Evolutionary conservation across 1,284 basidiomycete species (phyloP).

Genomic region (Marasmius fiardii): DNA sequence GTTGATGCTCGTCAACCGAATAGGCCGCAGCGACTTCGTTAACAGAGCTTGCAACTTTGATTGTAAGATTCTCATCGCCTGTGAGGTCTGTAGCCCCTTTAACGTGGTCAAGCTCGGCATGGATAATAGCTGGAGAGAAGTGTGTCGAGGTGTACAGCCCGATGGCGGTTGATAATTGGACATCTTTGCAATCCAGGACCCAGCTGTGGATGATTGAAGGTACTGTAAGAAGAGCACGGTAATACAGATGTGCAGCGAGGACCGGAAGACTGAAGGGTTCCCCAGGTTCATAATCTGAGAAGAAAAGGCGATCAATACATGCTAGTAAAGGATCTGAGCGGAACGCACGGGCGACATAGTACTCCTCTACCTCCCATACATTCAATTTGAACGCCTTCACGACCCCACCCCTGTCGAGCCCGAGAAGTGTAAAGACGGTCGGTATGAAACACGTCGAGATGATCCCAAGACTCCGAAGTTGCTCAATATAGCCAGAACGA

Average conservation of each 20-base stretch:
- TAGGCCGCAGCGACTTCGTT: slow-evolving; percentile 83
- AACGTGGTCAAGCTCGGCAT: slow-evolving; percentile 77
- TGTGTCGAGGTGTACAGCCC: slow-evolving; percentile 79
- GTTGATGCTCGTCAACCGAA: slow-evolving; percentile 89
- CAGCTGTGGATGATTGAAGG: slow-evolving; percentile 84
- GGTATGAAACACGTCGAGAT: slow-evolving; percentile 73
- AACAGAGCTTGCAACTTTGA: slow-evolving; percentile 70
- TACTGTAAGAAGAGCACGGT: slow-evolving; percentile 77
- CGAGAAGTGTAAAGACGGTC: slow-evolving; percentile 67
- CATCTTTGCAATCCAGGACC: slow-evolving; percentile 87
- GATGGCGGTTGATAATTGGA: slow-evolving; percentile 78
- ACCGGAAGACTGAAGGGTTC: slow-evolving; percentile 58
- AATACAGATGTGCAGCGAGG: slow-evolving; percentile 87
- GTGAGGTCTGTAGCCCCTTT: slow-evolving; percentile 61
- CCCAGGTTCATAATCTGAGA: slow-evolving; percentile 62
- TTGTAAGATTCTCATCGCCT: slow-evolving; percentile 77
- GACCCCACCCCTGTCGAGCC: slow-evolving; percentile 56
- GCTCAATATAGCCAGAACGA: slow-evolving; percentile 79
- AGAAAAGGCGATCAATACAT: slow-evolving; percentile 9
- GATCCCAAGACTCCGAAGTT: slow-evolving; percentile 72
- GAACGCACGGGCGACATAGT: slow-evolving; percentile 73
- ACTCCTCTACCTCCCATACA: slow-evolving; percentile 85
- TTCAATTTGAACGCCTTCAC: slow-evolving; percentile 72
- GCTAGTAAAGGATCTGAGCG: slow-evolving; percentile 3
- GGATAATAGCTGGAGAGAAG: slow-evolving; percentile 90